Evolutionary conservation across 2,329 filamentous ascomycete species (phyloP), one percentile per base, ranked within the genome.

Genomic region (Fusarium albidum): DNA sequence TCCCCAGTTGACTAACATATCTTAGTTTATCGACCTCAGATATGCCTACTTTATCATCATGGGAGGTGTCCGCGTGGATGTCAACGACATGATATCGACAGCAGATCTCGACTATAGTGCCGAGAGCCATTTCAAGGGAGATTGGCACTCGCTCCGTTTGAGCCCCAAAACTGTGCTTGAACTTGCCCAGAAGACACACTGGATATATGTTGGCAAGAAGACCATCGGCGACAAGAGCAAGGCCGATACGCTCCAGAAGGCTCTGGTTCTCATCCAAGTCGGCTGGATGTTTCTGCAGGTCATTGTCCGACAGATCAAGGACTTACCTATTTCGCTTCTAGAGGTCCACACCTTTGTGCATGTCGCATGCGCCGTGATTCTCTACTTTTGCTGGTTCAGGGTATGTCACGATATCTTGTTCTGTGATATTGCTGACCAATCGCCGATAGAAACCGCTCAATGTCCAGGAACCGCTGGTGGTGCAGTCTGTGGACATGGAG

Each of bases 171-270:
- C 35, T 0, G 39, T 61, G 0, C 18, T 54, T 5, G 51, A 44
- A 12, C 45, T 63, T 11, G 46, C 57, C 1, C 49, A 56, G 9
- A 40, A 57, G 13, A 34, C 50, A 0, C 27, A 45, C 7, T 55
- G 64, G 7, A 52, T 61, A 3, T 28, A 21, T 1, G 33, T 63
- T 12, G 35, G 47, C 0, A 27, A 49, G 10, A 45, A 49, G 1
- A 37, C 67, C 10, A 71, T 76, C 5, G 45, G 60, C 37, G 73
- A 77, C 33, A 71, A 71, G 21, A 76, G 71, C 57, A 77, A 77
- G 48, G 69, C 68, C 2, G 66, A 75, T 21, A 55, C 50, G 1
- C 49, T 76, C 7, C 65, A 73, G 7, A 77, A 76, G 53, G 33
- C 55, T 0, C 40, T 79, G 3, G 71, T 75, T 2, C 61, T 71